Percentiles rank a stretch among this genome's conserved stretches.
phyloP scores from a whole-genome alignment of 306 rosid genomes.

The Casuarina equisetifolia region DNA sequence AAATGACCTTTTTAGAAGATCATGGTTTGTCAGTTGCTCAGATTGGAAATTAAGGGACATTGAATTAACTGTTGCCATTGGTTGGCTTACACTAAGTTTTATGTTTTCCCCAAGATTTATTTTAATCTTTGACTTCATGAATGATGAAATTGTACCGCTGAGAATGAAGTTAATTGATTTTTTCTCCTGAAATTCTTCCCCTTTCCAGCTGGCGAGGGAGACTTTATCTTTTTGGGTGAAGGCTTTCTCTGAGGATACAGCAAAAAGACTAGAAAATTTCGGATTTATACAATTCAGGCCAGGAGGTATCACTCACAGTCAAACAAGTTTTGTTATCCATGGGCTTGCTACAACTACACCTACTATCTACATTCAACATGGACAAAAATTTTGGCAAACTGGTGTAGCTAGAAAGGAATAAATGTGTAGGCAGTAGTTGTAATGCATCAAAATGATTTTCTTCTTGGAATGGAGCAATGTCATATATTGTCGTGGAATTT shows the following conservation, averaged over 20 bases:
- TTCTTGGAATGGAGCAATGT: constrained; percentile 11
- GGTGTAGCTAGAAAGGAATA: background rate
- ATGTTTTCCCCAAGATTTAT: background rate
- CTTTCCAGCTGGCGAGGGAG: constrained; percentile 92
- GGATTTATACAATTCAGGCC: constrained; percentile 99
- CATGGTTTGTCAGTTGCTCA: background rate
- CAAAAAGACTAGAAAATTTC: constrained; percentile 95
- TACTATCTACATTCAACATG: constrained; percentile 12
- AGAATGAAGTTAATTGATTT: background rate
- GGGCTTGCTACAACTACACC: constrained; percentile 6
- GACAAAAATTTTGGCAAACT: background rate
- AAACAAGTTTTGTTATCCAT: constrained; percentile 18
- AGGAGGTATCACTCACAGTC: constrained; percentile 70
- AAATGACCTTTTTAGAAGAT: background rate
- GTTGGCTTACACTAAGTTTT: background rate
- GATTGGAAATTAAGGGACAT: background rate
- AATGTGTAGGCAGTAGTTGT: constrained; percentile 7
- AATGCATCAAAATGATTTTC: constrained; percentile 1
- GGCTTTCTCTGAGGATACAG: constrained; percentile 98
- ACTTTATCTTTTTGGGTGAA: constrained; percentile 97
- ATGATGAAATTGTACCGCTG: background rate
- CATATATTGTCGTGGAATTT: background rate
- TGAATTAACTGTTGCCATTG: background rate
- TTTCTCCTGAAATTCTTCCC: constrained; percentile 18
- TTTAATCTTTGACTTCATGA: background rate